Evolutionary conservation across 257 asterid genomes (phyloP), one percentile per base, ranked within the genome.

Genomic region (Eustoma russellianum): DNA sequence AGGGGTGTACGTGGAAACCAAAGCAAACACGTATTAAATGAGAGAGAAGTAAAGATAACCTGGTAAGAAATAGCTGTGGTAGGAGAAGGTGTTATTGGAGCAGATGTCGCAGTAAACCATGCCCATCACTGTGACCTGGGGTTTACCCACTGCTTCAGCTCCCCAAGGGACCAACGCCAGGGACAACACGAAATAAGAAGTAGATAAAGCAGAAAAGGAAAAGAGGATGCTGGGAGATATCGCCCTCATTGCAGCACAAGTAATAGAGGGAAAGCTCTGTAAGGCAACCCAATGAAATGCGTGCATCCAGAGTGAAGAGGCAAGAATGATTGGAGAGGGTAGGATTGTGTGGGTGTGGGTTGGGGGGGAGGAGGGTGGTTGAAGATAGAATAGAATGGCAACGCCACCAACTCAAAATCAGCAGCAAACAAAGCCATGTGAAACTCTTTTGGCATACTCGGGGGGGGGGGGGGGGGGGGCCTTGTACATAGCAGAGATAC

Each of bases 71-170:
- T 79, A 90, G 85, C 94, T 86, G 68, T 86, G 93, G 52, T 57
- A 78, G 75, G 98, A 86, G 83, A 90, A 90, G 80, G 91, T 70
- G 73, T 81, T 79, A 60, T 83, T 83, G 78, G 86, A 78, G 86
- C 98, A 90, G 76, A 75, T 76, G 64, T 86, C 98, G 50, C 98
- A 90, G 50, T 86, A 90, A 44, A 90, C 98, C 80, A 86, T 78
- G n/a, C 98, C 98, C 96, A 86, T 83, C 45, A 90, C 96, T 38
- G 90, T 82, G 68, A 90, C 82, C 60, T 78, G 90, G 24, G 93
- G 76, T 60, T 71, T 65, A 35, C 67, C 52, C 19, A 74, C 66
- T 51, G 88, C 71, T 70, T 66, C 74, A 54, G 76, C 66, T 57
- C 66, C 74, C 65, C 53, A 45, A 65, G 62, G 56, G 45, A 61